A percentile compares a stretch with the other conserved stretches of the same genome.
phyloP scores from a whole-genome alignment of 2,329 filamentous ascomycete species.

The Sporothrix inflata region DNA sequence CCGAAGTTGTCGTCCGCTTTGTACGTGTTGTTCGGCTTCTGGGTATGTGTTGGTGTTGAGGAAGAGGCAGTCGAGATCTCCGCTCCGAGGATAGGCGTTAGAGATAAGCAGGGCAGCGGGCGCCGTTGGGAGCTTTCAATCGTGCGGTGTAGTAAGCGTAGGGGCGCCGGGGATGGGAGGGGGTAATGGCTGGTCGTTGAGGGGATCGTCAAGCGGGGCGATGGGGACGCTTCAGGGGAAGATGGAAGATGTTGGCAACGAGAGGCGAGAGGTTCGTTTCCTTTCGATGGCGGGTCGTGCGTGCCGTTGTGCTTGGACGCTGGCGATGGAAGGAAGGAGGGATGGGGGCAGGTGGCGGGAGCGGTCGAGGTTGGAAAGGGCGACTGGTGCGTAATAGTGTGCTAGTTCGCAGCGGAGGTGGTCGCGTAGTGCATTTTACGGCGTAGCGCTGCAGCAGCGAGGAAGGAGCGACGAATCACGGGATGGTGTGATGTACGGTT shows the following conservation, averaged over 20 bases:
- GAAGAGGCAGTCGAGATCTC: not conserved
- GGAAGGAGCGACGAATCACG: conserved; percentile 17
- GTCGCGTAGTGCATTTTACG: not conserved
- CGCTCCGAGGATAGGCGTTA: conserved; percentile 18
- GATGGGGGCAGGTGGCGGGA: conserved; percentile 9
- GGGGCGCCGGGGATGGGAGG: not conserved
- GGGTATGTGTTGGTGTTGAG: not conserved
- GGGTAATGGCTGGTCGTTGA: not conserved
- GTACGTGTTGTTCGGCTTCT: not conserved
- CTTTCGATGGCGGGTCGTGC: conserved; percentile 18
- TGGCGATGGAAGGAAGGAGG: conserved; percentile 12
- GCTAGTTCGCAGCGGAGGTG: conserved; percentile 4
- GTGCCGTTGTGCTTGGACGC: conserved; percentile 9
- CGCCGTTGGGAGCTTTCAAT: conserved; percentile 4
- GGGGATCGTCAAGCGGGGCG: not conserved
- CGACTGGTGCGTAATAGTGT: conserved; percentile 8
- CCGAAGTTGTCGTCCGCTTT: not conserved
- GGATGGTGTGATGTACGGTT: not conserved
- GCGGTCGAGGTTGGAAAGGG: conserved; percentile 11
- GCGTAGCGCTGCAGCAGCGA: not conserved
- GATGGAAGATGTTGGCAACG: not conserved
- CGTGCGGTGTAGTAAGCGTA: not conserved
- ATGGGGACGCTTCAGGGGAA: not conserved
- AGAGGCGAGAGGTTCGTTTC: not conserved
- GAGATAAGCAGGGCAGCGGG: not conserved